Evolutionary conservation across 2,329 filamentous ascomycete species (phyloP).

Genomic region (Fusarium sp.): DNA sequence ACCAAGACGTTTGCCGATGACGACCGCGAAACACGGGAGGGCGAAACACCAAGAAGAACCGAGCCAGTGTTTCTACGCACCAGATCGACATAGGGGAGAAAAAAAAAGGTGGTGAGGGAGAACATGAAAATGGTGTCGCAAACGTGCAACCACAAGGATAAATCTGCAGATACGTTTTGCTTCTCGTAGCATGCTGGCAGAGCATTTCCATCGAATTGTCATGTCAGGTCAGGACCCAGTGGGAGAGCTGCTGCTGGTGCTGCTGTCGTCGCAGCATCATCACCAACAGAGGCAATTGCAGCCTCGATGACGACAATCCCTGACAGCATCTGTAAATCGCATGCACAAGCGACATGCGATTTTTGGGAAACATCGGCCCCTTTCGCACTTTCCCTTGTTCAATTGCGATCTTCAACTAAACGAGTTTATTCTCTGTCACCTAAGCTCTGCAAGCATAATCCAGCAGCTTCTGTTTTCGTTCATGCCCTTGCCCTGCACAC

Average conservation of each 20-base stretch:
- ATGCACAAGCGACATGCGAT: slow-evolving; percentile 21
- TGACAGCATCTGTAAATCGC: slow-evolving; percentile 12
- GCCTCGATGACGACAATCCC: neutral
- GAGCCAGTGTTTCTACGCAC: neutral
- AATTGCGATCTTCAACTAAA: slow-evolving; percentile 36
- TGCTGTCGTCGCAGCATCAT: neutral
- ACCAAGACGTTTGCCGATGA: slow-evolving; percentile 32
- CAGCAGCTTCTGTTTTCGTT: neutral
- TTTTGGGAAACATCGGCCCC: slow-evolving; percentile 18
- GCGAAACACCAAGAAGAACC: slow-evolving; percentile 5
- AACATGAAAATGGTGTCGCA: neutral
- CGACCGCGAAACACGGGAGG: slow-evolving; percentile 29
- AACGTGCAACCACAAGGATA: neutral
- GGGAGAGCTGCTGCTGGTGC: neutral
- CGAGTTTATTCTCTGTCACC: slow-evolving; percentile 1
- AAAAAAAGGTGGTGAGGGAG: neutral
- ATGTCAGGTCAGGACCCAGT: neutral
- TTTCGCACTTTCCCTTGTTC: slow-evolving; percentile 11
- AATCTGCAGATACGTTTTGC: neutral
- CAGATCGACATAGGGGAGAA: neutral
- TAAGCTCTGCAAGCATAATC: neutral
- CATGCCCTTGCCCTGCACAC: neutral
- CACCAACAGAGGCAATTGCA: neutral
- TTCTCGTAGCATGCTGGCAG: neutral
- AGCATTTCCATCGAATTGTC: neutral